These are phyloP conservation scores for Trichomonascaceae sp. DNA, from an alignment of 1,139 yeast species.

Conservation along the genomic window DNA sequence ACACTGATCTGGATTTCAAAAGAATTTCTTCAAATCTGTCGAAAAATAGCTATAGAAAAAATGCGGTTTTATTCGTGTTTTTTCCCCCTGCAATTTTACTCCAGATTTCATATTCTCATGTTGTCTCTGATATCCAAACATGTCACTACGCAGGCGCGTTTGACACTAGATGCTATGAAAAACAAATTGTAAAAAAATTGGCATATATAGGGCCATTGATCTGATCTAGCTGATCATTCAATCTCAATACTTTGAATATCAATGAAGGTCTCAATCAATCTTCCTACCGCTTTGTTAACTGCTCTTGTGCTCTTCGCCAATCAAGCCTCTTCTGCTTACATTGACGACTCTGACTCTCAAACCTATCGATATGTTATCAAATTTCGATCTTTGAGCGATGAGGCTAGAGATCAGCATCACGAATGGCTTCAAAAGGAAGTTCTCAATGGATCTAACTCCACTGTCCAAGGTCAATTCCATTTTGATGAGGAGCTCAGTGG, in stretches of 20 bases:
- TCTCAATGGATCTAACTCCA: slow-evolving; percentile 5
- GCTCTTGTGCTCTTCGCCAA: not conserved
- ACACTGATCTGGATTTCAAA: not conserved
- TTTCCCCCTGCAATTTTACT: not conserved
- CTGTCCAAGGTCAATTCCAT: slow-evolving; percentile 49
- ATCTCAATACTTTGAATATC: not conserved
- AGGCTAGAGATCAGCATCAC: slow-evolving; percentile 11
- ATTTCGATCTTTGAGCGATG: slow-evolving; percentile 12
- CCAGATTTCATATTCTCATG: not conserved
- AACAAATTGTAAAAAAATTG: not conserved
- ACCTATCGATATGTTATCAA: slow-evolving; percentile 20
- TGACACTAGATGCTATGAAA: not conserved
- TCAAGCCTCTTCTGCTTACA: not conserved
- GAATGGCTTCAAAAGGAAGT: slow-evolving; percentile 14
- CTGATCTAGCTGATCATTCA: not conserved
- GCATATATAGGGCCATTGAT: not conserved
- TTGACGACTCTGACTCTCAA: slow-evolving; percentile 4
- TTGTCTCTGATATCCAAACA: not conserved
- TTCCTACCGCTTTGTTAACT: not conserved
- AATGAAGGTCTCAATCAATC: not conserved
- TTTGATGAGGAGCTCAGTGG: slow-evolving; percentile 36
- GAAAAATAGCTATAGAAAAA: not conserved
- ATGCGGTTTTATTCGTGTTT: not conserved
- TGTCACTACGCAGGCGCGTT: not conserved
- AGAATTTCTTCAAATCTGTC: not conserved